Percentiles rank a stretch among this genome's conserved stretches.
Conservation (phyloP, 345 rosid genomes). For the Excoecaria cochinchinensis region DNA sequence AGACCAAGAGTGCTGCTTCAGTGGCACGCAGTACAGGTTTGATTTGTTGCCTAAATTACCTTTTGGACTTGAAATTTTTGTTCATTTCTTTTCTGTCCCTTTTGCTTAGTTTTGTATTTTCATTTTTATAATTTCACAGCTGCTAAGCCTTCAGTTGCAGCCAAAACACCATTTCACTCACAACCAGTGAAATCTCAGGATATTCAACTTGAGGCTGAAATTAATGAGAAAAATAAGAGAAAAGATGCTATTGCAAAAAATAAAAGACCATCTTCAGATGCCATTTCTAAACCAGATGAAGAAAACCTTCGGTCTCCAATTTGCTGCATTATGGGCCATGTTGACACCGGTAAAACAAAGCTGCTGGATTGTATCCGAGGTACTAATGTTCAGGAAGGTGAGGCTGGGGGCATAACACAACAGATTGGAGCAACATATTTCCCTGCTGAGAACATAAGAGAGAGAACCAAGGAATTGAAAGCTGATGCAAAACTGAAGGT, state of each 20-base stretch:
- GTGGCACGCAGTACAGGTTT: constrained; percentile 45
- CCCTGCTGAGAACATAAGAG: constrained; percentile 89
- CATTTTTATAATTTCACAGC: constrained; percentile 17
- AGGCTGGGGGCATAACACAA: constrained; percentile 98
- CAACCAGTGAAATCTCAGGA: constrained; percentile 32
- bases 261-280: constrained; percentile 35
- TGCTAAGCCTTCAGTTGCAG: constrained; percentile 35
- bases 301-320: constrained; percentile 83
- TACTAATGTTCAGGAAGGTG: constrained; percentile 98
- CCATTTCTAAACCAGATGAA: constrained; percentile 41
- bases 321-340: constrained; percentile 98
- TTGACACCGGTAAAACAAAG: constrained; percentile 97
- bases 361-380: constrained; percentile 94
- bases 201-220: constrained; percentile 39
- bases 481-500: constrained; percentile 89
- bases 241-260: constrained; percentile 36
- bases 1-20: constrained; percentile 35
- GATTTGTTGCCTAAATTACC: constrained; percentile 4
- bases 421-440: constrained; percentile 99
- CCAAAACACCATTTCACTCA: constrained; percentile 26
- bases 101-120: constrained; percentile 10
- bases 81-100: not conserved
- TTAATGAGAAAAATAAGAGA: constrained; percentile 30
- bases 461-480: constrained; percentile 90
- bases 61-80: not conserved